These are phyloP conservation scores for Fusarium solani-melongenae DNA, from an alignment of 2,329 filamentous ascomycete species.

Conservation along the genomic window DNA sequence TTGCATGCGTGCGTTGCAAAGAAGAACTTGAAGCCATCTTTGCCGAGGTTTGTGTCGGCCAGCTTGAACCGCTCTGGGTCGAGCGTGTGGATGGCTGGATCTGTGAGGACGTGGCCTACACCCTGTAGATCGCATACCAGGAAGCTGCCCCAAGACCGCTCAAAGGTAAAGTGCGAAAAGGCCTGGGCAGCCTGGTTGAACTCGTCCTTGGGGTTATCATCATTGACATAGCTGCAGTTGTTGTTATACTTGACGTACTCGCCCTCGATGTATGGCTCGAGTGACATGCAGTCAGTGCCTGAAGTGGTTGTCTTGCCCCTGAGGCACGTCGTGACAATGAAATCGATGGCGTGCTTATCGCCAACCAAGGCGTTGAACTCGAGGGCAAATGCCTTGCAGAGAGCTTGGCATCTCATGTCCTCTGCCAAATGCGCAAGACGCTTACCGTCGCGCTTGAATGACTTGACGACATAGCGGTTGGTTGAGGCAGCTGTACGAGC, in stretches of 20 bases:
- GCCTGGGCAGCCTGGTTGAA: slow-evolving; percentile 50
- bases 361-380: slow-evolving; percentile 51
- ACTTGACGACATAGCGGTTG: slow-evolving; percentile 50
- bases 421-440: slow-evolving; percentile 47
- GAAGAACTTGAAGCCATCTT: slow-evolving; percentile 53
- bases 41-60: slow-evolving; percentile 46
- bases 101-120: slow-evolving; percentile 49
- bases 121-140: slow-evolving; percentile 52
- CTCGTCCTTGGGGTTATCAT: slow-evolving; percentile 31
- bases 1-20: slow-evolving; percentile 51
- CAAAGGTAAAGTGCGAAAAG: slow-evolving; percentile 56
- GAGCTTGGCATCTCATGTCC: slow-evolving; percentile 52
- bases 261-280: slow-evolving; percentile 52
- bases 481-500: slow-evolving; percentile 45
- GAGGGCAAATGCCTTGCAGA: slow-evolving; percentile 54
- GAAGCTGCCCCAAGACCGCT: slow-evolving; percentile 51
- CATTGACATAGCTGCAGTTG: slow-evolving; percentile 47
- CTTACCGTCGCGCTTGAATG: slow-evolving; percentile 38
- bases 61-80: slow-evolving; percentile 49
- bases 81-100: slow-evolving; percentile 51
- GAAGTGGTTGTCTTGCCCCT: slow-evolving; percentile 23
- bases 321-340: slow-evolving; percentile 48
- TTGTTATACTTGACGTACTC: slow-evolving; percentile 54
- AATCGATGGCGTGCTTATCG: slow-evolving; percentile 43
- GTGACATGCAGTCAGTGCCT: slow-evolving; percentile 39